Evolutionary conservation across 2,329 filamentous ascomycete genomes (phyloP), one percentile per base, ranked within the genome.

Genomic region (Pseudonectria foliicola): DNA sequence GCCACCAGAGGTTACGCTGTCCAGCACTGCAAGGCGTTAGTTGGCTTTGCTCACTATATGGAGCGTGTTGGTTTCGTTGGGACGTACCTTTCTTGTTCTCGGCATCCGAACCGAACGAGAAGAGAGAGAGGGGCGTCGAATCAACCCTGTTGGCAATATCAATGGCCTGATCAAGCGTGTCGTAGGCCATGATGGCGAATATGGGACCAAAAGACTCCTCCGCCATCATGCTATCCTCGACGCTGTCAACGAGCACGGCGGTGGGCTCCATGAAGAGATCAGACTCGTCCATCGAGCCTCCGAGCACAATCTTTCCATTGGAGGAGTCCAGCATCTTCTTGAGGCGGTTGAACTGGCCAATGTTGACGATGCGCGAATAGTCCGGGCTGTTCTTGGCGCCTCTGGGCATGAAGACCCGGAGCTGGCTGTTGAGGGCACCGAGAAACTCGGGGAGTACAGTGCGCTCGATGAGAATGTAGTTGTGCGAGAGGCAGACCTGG

Each of bases 151-250:
- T 90, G 42, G 86, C 86, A 45, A 88, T 77, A 26, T 71, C 71
- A 57, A 96, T 88, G 32, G 89, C 90, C 52, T 93, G 77, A 46
- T 94, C 85, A n/a, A 95, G 69, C 49, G 77, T 73, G 45, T 86
- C 75, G 36, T 87, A 82, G 0, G 87, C 74, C 35, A 94, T 66
- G 43, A 96, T 78, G 43, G 85, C 81, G 48, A 94, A 87, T 40
- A 95, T 71, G n/a, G 92, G 92, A 6, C 90, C 92, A 56, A 98
- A 98, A 28, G 81, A 86, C 66, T 98, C 92, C 44, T 94, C 77
- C 15, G 67, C 65, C 54, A 95, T 74, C 61, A 95, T 76, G 62
- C 95, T 90, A 31, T 89, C 73, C 18, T 63, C 41, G 12, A 74
- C 56, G 42, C 77, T 79, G 46, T 85, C 71, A 25, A 95, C 82